Base-by-base conservation (phyloP, 208 protist species). In the Acanthamoeba lenticulata region DNA sequence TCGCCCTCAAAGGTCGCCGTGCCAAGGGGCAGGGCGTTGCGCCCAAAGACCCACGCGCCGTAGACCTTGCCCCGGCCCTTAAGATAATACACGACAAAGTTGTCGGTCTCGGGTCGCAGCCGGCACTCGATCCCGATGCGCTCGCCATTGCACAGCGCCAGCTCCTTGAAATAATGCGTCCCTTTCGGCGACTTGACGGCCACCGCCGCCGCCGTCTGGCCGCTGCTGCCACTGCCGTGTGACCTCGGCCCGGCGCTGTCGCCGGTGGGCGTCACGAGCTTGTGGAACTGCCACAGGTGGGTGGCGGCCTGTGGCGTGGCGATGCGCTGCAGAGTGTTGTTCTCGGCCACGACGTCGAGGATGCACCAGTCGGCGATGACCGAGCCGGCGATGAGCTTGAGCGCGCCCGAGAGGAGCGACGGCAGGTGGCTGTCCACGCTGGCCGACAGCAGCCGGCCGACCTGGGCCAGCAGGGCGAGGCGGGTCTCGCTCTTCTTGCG, bases 331-430 rank as follows among this genome's bases (percentile, higher is more conserved):
- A 90, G 47, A 32, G 32, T 4, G 42, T 44, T 44, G n/a, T 52
- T 65, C 47, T 90, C 83, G 34, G 6, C 11, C 0, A 90, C 42
- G 9, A 90, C 47, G n/a, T 90, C 83, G 7, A 90, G 1, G 27
- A 90, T 90, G 57, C 83, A 90, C 83, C 83, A 90, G 42, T 90
- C 47, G 7, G 83, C 83, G 34, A 79, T 4, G 34, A 45, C 36
- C 32, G 69, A 79, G 21, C 69, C 69, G 27, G 36, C 69, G 24
- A 79, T 47, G 13, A 47, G 9, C 36, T 79, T 79, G 9, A 79
- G 69, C 0, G 69, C 69, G 17, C 36, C 24, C 27, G 69, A 32
- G 69, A 79, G 38, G 1, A 47, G 69, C 32, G 69, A 79, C 0
- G 69, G 69, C 1, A 79, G 69, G n/a, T 79, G 69, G 36, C 69